A percentile compares a stretch with the other conserved stretches of the same genome.
These are phyloP conservation scores for Trebouxia sp. DNA, from an alignment of 139 green algal genomes.

Conservation along the genomic window DNA sequence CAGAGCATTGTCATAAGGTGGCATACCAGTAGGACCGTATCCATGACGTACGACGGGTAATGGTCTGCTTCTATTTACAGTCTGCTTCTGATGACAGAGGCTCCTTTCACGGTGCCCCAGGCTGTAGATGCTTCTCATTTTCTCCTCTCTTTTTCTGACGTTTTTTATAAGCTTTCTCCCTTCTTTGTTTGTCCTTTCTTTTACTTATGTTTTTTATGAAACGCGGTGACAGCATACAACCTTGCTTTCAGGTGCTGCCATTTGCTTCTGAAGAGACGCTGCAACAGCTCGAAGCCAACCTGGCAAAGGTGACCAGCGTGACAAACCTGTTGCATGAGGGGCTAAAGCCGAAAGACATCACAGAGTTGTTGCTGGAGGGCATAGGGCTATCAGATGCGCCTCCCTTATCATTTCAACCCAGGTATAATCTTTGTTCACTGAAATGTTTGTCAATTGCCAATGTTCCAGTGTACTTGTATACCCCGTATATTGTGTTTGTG, in stretches of 20 bases:
- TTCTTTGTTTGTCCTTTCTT: too few relatives aligned
- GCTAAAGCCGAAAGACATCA: conserved; percentile 59
- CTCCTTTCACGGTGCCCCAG: too few relatives aligned
- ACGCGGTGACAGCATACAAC: conserved; percentile 11
- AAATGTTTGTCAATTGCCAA: not conserved
- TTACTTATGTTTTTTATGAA: too few relatives aligned
- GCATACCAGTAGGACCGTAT: too few relatives aligned
- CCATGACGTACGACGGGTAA: too few relatives aligned
- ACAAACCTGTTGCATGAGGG: conserved; percentile 71
- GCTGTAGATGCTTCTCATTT: too few relatives aligned
- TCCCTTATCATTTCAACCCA: conserved; percentile 51
- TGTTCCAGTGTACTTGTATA: conserved; percentile 6
- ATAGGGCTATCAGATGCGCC: conserved; percentile 50
- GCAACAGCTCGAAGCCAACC: conserved; percentile 74
- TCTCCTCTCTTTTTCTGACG: too few relatives aligned
- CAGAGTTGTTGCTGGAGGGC: conserved; percentile 66
- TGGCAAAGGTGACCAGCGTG: conserved; percentile 58
- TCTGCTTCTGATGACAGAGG: too few relatives aligned
- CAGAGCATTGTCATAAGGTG: too few relatives aligned
- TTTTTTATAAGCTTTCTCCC: too few relatives aligned
- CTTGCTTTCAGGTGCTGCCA: conserved; percentile 73
- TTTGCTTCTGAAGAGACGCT: conserved; percentile 90
- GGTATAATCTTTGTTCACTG: conserved; percentile 9
- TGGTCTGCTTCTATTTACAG: too few relatives aligned
- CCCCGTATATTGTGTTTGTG: too few relatives aligned